Evolutionary conservation across 495 filamentous ascomycete species (phyloP).

Genomic region (Tuber borchii): DNA sequence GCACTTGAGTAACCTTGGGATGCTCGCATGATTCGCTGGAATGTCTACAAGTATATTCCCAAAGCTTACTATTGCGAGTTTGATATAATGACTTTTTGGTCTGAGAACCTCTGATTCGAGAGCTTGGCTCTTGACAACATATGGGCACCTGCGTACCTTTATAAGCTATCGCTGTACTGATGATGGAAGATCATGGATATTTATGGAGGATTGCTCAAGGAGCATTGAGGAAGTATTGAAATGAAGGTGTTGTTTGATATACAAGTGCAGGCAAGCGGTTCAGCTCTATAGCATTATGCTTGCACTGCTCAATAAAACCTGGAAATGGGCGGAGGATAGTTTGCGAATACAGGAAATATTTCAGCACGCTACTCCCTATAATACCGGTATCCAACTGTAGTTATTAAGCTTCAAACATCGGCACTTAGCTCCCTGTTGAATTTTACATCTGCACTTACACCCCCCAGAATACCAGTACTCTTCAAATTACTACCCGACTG

Average conservation of each 20-base stretch:
- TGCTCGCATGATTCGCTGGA: neutral
- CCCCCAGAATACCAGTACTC: neutral
- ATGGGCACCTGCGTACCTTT: neutral
- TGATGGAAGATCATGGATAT: neutral
- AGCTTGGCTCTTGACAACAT: neutral
- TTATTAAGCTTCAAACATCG: neutral
- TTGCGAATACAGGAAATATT: neutral
- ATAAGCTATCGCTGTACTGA: neutral
- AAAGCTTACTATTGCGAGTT: neutral
- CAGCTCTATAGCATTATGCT: neutral
- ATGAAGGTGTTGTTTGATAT: neutral
- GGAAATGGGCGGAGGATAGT: neutral
- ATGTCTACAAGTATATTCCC: neutral
- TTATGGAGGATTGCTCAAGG: neutral
- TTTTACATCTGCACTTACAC: neutral
- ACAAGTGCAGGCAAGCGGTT: neutral
- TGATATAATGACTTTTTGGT: neutral
- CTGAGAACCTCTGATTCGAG: neutral
- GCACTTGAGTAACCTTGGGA: neutral
- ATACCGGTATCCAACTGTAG: no score
- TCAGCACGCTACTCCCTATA: neutral
- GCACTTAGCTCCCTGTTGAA: neutral
- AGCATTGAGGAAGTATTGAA: neutral
- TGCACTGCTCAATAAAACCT: neutral
- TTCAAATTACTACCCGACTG: neutral